Base-by-base conservation (phyloP, 1,284 basidiomycete species). In the Microbotryum scabiosae region DNA sequence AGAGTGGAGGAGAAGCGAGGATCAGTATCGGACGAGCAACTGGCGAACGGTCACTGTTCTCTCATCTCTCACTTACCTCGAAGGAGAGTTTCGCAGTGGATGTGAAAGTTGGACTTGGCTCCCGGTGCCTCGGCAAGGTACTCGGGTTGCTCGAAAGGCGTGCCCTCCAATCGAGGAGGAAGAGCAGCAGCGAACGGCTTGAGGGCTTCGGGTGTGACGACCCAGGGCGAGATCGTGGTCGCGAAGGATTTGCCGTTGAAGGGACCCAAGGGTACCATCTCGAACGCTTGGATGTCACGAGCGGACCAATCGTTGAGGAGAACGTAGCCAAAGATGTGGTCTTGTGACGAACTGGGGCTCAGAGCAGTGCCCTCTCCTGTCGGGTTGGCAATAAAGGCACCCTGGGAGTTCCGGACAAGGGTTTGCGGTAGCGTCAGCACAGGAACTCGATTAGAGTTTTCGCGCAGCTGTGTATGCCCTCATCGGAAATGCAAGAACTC, bases 231-330 rank as follows among this genome's bases (percentile, higher is more conserved):
- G 56, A 72, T 67, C 45, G 71, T 68, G 36, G 69, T 71, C 41
- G 66, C 69, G 61, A 71, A 72, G 47, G 69, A 70, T 62, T 72
- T 72, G 57, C 66, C 63, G 43, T 67, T 68, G 53, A 66, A 66
- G 3, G 62, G 66, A 2, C 66, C 66, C 4, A 67, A 59, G 3
- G 66, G 66, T 21, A 65, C 61, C 63, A 65, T 65, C 36, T 67
- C 66, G 28, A 64, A 63, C 4, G 56, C 58, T 43, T 67, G 66
- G 25, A 62, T 54, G 44, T 67, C 66, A 44, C 70, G 57, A 1
- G 70, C 69, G 3, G 62, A 65, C 69, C 70, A 71, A 47, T 71
- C 70, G 58, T 71, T 71, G 21, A 71, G 64, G 18, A 71, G 57
- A 41, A 71, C 63, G 20, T 57, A 66, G 26, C 70, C 70, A 51